Evolutionary conservation across 2,329 filamentous ascomycete genomes (phyloP).

Genomic region (Aquanectria penicillioides): DNA sequence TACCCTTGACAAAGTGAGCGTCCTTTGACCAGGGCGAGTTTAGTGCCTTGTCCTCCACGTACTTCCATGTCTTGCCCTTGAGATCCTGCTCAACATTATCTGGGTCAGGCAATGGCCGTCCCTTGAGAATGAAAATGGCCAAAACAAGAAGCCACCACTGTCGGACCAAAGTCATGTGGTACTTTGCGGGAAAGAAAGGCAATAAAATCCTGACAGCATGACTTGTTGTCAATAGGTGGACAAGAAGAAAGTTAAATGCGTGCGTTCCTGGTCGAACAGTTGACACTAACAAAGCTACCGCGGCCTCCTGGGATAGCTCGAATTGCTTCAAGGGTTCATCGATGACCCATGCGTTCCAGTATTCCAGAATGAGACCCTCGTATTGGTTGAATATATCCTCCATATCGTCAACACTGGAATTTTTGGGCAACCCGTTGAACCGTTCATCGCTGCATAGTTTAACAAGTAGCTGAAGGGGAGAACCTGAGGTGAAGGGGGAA

Average conservation of each 20-base stretch:
- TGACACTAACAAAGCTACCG: conserved; percentile 69
- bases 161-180: conserved; percentile 78
- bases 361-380: conserved; percentile 78
- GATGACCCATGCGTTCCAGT: conserved; percentile 91
- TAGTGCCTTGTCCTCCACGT: conserved; percentile 77
- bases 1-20: conserved; percentile 86
- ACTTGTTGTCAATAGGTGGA: conserved; percentile 84
- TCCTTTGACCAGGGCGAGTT: conserved; percentile 75
- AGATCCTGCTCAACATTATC: conserved; percentile 69
- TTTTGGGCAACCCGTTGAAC: conserved; percentile 73
- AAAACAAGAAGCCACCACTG: conserved; percentile 92
- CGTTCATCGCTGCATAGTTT: conserved; percentile 74
- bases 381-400: conserved; percentile 73
- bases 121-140: conserved; percentile 78
- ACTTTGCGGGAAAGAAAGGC: conserved; percentile 76
- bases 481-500: conserved; percentile 67
- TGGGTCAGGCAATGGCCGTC: conserved; percentile 77
- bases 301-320: conserved; percentile 72
- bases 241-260: conserved; percentile 84
- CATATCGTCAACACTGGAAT: conserved; percentile 70
- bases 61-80: conserved; percentile 78
- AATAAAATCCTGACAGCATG: conserved; percentile 90
- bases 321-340: conserved; percentile 79
- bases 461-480: conserved; percentile 76
- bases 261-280: conserved; percentile 67